A percentile compares a stretch with the other conserved stretches of the same genome.
Conservation (phyloP, 108 stramenopile genomes). For the Discostella stelligeroides region DNA sequence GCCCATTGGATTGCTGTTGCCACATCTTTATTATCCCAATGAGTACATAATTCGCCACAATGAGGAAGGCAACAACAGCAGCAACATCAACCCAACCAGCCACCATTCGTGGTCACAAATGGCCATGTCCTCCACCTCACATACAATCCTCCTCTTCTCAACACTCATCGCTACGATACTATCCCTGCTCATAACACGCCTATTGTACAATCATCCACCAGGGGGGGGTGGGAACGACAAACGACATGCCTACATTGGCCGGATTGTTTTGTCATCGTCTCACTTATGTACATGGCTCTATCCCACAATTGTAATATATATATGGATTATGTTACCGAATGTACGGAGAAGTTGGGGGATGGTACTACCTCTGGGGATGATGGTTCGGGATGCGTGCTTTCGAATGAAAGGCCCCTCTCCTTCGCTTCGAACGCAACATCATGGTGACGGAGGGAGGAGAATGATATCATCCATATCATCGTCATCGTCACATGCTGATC, state of each 20-base stretch:
- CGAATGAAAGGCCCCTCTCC: slow-evolving; percentile 17
- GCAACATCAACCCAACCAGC: slow-evolving; percentile 6
- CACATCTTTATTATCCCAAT: slow-evolving; percentile 37
- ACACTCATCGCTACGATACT: slow-evolving; percentile 33
- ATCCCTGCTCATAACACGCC: slow-evolving; percentile 46
- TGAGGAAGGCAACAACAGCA: neutral
- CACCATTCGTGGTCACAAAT: slow-evolving; percentile 18
- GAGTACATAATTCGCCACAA: slow-evolving; percentile 34
- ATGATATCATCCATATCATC: slow-evolving; percentile 37
- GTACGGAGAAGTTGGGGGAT: slow-evolving; percentile 27
- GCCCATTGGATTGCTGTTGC: slow-evolving; percentile 48
- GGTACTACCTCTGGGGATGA: slow-evolving; percentile 51
- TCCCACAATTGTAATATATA: slow-evolving; percentile 45
- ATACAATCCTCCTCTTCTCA: slow-evolving; percentile 38
- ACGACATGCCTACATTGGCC: slow-evolving; percentile 51
- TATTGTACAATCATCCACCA: slow-evolving; percentile 64
- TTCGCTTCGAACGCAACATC: slow-evolving; percentile 29
- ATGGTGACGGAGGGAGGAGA: neutral
- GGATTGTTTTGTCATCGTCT: slow-evolving; percentile 51
- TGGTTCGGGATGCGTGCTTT: slow-evolving; percentile 54
- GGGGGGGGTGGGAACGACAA: slow-evolving; percentile 79
- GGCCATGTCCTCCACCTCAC: slow-evolving; percentile 30
- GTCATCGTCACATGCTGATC: slow-evolving; percentile 44
- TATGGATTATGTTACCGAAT: slow-evolving; percentile 44
- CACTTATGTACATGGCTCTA: slow-evolving; percentile 54